phyloP scores from a whole-genome alignment of 139 green algal genomes.

The Closterium sp. region DNA sequence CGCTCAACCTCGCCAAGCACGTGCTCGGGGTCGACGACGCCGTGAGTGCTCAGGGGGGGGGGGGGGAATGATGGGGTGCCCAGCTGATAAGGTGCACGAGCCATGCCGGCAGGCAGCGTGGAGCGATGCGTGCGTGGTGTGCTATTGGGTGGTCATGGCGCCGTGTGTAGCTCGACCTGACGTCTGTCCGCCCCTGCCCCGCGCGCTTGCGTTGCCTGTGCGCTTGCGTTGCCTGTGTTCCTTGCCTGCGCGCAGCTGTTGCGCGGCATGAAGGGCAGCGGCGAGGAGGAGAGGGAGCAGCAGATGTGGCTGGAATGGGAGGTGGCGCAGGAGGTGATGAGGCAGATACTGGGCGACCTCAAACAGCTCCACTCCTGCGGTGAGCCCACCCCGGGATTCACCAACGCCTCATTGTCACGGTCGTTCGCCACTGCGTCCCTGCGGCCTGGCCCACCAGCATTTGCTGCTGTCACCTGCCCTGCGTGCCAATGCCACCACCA shows the following conservation, averaged over 20 bases:
- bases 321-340: neutral
- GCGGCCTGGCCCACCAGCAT: neutral
- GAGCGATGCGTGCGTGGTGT: neutral
- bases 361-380: neutral
- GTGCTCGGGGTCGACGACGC: neutral
- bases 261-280: neutral
- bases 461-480: neutral
- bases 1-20: constrained; percentile 19
- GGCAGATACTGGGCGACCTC: neutral
- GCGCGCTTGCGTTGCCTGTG: neutral
- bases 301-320: constrained; percentile 1
- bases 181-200: neutral
- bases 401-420: neutral
- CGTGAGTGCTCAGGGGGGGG: neutral
- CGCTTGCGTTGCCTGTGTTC: neutral
- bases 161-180: neutral
- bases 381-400: neutral
- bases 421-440: neutral
- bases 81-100: neutral
- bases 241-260: neutral
- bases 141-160: neutral
- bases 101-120: neutral
- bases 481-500: no score
- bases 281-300: neutral
- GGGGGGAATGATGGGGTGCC: no score